Evolutionary conservation across 176 grass and related monocot genomes (phyloP), one percentile per base, ranked within the genome.

Genomic region (Saccharum spontaneum): DNA sequence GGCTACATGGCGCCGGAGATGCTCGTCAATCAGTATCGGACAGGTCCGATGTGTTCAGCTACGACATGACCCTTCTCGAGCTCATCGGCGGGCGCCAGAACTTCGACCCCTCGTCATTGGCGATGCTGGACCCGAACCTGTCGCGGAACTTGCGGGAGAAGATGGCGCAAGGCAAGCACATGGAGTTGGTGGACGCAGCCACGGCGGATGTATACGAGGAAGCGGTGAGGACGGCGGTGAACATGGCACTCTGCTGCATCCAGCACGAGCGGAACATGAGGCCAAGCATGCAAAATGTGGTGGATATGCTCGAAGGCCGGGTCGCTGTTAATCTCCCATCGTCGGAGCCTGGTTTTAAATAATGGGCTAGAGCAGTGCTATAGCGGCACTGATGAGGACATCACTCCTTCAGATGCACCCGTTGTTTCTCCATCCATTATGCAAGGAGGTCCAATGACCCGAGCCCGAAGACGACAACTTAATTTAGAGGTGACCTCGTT

Each of bases 1-100:
- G 85, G 91, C 4, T 90, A 93, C 81, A 26, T 87, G 23, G 69
- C 91, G 11, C 88, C 82, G 3, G 88, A 94, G 88, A 83, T 86
- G 91, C 73, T 90, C 1, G 52, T 90, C 23, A 71, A 45, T 28
- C 57, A 12, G 67, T 94, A 0, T 87, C 83, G 2, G 82, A 76
- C 17, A 91, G 78, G 63, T 91, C 30, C 16, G 89, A 94, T 71
- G 83, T 91, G 43, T 94, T 86, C 81, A 88, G 88, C 80, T 94
- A 91, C 23, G 79, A 89, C 33, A 87, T 91, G 89, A 80, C 86
- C 24, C 86, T 86, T n/a, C 39, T 86, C 6, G 92, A 90, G 79
- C 54, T 91, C 15, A 26, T 91, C 30, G 78, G 79, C 73, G 88
- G 86, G 1, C 75, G 89, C 13, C 80, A 74, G 36, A 86, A 79